These are phyloP conservation scores for Curvularia verruculosa DNA, from an alignment of 2,329 filamentous ascomycete genomes.

Conservation along the genomic window DNA sequence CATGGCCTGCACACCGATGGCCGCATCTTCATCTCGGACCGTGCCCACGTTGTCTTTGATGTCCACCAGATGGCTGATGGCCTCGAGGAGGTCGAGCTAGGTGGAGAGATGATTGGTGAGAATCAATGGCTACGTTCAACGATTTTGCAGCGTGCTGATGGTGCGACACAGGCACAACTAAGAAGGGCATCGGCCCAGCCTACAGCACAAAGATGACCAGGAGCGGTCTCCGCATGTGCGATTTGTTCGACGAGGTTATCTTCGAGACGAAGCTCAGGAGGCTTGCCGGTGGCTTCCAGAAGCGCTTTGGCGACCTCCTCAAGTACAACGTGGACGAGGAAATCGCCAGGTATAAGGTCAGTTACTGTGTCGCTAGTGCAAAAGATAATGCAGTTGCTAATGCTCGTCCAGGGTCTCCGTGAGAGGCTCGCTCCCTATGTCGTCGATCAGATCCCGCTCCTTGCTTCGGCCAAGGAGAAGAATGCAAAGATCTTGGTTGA, in stretches of 20 bases:
- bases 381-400: neutral
- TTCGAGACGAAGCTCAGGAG: constrained; percentile 71
- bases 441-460: constrained; percentile 70
- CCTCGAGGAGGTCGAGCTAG: constrained; percentile 64
- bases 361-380: neutral
- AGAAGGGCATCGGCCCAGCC: constrained; percentile 61
- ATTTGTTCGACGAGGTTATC: constrained; percentile 69
- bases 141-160: constrained; percentile 25
- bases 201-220: constrained; percentile 69
- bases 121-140: neutral
- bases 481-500: constrained; percentile 70
- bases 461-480: constrained; percentile 64
- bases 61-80: constrained; percentile 72
- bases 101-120: constrained; percentile 53
- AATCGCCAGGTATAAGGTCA: constrained; percentile 64
- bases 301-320: constrained; percentile 70
- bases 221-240: constrained; percentile 69
- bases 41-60: constrained; percentile 68
- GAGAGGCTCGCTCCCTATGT: constrained; percentile 64
- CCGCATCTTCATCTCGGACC: constrained; percentile 68
- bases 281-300: constrained; percentile 68
- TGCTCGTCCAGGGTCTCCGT: constrained; percentile 55
- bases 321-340: constrained; percentile 74
- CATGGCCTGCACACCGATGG: constrained; percentile 65
- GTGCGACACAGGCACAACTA: constrained; percentile 57